Evolutionary conservation across 768 basidiomycete genomes (phyloP).

Genomic region (Ramaria sp.): DNA sequence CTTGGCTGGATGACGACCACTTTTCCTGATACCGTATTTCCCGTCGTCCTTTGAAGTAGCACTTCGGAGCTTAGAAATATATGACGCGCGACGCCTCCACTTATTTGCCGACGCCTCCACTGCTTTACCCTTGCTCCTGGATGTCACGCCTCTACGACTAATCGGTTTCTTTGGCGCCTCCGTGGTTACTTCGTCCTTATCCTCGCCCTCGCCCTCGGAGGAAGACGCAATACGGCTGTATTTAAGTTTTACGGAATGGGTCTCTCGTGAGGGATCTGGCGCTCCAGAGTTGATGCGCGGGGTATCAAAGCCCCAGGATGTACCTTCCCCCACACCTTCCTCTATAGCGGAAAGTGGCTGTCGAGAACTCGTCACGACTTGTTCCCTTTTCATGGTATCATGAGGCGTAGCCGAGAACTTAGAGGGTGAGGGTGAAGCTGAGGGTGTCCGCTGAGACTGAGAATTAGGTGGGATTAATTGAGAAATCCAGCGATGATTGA

Average conservation of each 20-base stretch:
- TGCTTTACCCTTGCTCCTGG: neutral
- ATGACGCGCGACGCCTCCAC: neutral
- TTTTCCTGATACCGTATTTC: neutral
- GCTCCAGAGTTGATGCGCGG: neutral
- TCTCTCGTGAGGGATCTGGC: neutral
- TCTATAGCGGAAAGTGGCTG: neutral
- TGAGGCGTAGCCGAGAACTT: neutral
- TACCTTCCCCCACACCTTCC: neutral
- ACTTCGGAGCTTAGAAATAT: neutral
- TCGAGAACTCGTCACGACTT: neutral
- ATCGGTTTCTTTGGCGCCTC: slow-evolving; percentile 13
- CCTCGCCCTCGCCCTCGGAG: no score
- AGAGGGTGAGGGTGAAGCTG: neutral
- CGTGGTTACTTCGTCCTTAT: slow-evolving; percentile 15
- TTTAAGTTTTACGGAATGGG: neutral
- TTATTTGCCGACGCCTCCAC: neutral
- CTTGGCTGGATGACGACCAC: neutral
- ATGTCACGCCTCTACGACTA: neutral
- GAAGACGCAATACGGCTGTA: neutral
- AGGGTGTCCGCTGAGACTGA: neutral
- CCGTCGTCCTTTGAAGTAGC: neutral
- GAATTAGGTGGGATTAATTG: neutral
- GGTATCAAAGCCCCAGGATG: neutral
- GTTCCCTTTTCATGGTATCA: neutral
- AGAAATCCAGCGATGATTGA: slow-evolving; percentile 68